Base-by-base conservation (phyloP, 2,329 filamentous ascomycete genomes). In the Huntiella bhutanensis region DNA sequence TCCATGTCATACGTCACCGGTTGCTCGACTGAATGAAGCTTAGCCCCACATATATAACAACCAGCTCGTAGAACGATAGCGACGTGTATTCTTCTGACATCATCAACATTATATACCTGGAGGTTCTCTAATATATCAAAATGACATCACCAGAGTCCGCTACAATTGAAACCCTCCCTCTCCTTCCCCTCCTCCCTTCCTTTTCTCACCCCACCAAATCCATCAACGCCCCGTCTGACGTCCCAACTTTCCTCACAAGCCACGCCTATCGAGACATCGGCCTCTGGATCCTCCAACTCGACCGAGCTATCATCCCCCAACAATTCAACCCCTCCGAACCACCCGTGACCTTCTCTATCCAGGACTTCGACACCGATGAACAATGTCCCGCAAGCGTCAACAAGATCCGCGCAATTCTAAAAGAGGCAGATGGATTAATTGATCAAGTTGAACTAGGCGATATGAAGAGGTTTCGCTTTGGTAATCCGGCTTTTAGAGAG, bases 261-360 rank as follows among this genome's bases (percentile, higher is more conserved):
- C 75, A 73, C 53, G 91, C 85, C 39, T 95, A 96, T 63, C 72
- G 76, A 49, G 85, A 95, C 58, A 82, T 98, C 46, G 81, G 84
- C 60, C 71, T 75, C 41, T 96, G 94, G 59, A 66, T 96, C 41
- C 69, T 93, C 53, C 91, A 96, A 63, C 76, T 98, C 42, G 96
- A 94, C 60, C 76, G 80, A 49, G 73, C 87, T 8, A 75, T 96
- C 63, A 82, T 88, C 53, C 87, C 88, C 0, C 67, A 75, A 15
- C 77, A 70, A 53, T 52, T 43, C 36, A 36, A 37, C 7, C 41
- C 47, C 2, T 13, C 22, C 33, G 45, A 51, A 38, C 28, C 32
- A 22, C 17, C 12, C 22, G 4, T 43, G 4, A 32, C 33, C 15
- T 41, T 41, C 19, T 13, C 8, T 3, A 28, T n/a, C 12, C 28